Evolutionary conservation across 2,329 filamentous ascomycete species (phyloP).

Genomic region (Fusarium humuli): DNA sequence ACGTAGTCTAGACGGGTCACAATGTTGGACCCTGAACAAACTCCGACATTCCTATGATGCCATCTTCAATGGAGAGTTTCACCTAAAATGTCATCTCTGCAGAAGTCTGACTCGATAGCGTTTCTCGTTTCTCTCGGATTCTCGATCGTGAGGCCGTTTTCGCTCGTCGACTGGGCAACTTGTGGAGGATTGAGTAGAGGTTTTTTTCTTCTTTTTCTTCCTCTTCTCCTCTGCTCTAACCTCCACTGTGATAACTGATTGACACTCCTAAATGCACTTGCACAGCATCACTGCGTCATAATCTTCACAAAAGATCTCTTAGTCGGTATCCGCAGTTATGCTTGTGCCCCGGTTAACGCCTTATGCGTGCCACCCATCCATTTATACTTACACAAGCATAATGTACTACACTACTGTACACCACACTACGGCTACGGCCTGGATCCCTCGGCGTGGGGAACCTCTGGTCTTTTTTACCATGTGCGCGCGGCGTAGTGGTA

Average conservation of each 20-base stretch:
- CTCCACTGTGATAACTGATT: constrained; percentile 11
- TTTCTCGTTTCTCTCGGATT: background rate
- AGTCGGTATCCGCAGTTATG: constrained; percentile 8
- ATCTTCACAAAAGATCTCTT: constrained; percentile 34
- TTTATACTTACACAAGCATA: constrained; percentile 23
- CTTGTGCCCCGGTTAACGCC: constrained; percentile 22
- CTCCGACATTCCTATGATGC: constrained; percentile 29
- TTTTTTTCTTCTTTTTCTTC: background rate
- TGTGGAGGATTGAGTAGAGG: constrained; percentile 8
- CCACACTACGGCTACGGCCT: background rate
- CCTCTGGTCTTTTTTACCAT: constrained; percentile 1
- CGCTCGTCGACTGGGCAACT: constrained; percentile 33
- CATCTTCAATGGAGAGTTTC: constrained; percentile 4
- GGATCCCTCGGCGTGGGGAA: constrained; percentile 25
- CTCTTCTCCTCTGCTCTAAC: background rate
- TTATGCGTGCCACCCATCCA: constrained; percentile 32
- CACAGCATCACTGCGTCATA: constrained; percentile 30
- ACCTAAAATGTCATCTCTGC: background rate
- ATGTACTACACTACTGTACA: background rate
- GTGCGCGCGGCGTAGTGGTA: background rate
- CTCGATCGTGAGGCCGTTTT: background rate
- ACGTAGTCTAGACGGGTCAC: background rate
- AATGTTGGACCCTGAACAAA: constrained; percentile 10
- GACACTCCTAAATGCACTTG: constrained; percentile 11
- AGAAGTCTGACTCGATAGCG: constrained; percentile 17